Base-by-base conservation (phyloP, 2,329 filamentous ascomycete genomes). In the Fusarium temperatum region DNA sequence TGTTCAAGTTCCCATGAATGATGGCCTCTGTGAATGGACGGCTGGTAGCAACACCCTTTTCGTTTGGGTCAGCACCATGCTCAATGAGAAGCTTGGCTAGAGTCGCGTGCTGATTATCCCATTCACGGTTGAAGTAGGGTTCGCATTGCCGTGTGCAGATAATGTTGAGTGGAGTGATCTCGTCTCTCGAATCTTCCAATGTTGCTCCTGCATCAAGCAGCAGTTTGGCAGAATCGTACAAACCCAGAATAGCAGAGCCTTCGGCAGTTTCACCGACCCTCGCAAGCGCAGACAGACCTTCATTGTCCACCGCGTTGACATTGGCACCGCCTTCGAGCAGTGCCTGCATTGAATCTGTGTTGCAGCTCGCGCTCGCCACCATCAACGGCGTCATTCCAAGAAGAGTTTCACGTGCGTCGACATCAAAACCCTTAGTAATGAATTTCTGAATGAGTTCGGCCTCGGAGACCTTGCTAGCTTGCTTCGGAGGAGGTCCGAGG, bases 341-440 rank as follows among this genome's bases (percentile, higher is more conserved):
- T 47, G 69, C 75, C 53, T 74, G 71, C 66, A 78, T 78, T 32
- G 77, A 76, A 17, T 67, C 64, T 24, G 76, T 63, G 47, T 78
- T 78, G 56, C 77, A 78, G 63, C 69, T 78, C 10, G 77, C 70
- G 63, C 77, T 78, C 18, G 77, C 77, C 14, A 78, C 74, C 77
- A 78, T 78, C 39, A 78, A 56, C 3, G 77, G 77, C 11, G 77
- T 78, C 77, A 78, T 78, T n/a, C 77, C 77, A 14, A 78, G 51
- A 22, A 78, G 55, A 24, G 73, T 68, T 58, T 78, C 77, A 24
- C 72, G 66, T n/a, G 76, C 70, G 38, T 78, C 69, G 18, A 78
- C 75, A 36, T 78, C 75, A 10, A 78, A 78, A 12, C 77, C 77
- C 51, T 73, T 76, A 55, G 69, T 62, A 18, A 78, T 67, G 22